A percentile compares a stretch with the other conserved stretches of the same genome.
Evolutionary conservation across 257 asterid species (phyloP).

Genomic region (Handroanthus guayacan): DNA sequence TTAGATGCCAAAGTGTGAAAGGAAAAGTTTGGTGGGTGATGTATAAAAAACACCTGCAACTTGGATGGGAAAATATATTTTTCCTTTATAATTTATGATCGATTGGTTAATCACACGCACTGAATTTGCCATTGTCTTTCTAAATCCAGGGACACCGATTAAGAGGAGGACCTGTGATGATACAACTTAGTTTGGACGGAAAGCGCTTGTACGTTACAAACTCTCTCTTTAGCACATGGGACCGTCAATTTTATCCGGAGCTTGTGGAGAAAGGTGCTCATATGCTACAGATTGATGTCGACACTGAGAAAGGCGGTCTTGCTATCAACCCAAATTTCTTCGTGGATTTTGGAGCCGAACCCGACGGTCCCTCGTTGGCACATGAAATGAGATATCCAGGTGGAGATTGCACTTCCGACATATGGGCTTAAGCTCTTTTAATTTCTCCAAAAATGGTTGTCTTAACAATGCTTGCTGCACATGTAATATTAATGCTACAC

Average conservation of each 20-base stretch:
- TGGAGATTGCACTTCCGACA: slow-evolving; percentile 98
- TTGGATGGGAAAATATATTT: too few relatives aligned
- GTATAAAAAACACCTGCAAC: too few relatives aligned
- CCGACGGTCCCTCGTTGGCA: slow-evolving; percentile 91
- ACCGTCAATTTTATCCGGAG: slow-evolving; percentile 88
- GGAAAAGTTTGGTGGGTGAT: too few relatives aligned
- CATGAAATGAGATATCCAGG: slow-evolving; percentile 99
- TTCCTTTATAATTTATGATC: too few relatives aligned
- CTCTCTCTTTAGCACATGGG: slow-evolving; percentile 94
- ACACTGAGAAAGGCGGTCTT: slow-evolving; percentile 82
- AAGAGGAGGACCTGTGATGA: slow-evolving; percentile 99
- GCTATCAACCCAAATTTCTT: slow-evolving; percentile 66
- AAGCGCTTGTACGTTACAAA: slow-evolving; percentile 85
- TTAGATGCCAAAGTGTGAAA: too few relatives aligned
- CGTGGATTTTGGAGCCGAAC: slow-evolving; percentile 87
- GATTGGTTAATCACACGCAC: too few relatives aligned
- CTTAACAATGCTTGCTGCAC: too few relatives aligned
- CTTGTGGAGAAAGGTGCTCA: slow-evolving; percentile 80
- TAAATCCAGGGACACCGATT: slow-evolving; percentile 62
- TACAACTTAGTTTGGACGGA: slow-evolving; percentile 94
- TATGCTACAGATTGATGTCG: slow-evolving; percentile 83
- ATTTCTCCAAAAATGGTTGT: too few relatives aligned
- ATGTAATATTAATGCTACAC: too few relatives aligned
- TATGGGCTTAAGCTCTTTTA: slow-evolving; percentile 59
- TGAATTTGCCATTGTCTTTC: neutral